Percentiles rank a stretch among this genome's conserved stretches.
Evolutionary conservation across 257 asterid genomes (phyloP).

Genomic region (Linderniella brevidens): DNA sequence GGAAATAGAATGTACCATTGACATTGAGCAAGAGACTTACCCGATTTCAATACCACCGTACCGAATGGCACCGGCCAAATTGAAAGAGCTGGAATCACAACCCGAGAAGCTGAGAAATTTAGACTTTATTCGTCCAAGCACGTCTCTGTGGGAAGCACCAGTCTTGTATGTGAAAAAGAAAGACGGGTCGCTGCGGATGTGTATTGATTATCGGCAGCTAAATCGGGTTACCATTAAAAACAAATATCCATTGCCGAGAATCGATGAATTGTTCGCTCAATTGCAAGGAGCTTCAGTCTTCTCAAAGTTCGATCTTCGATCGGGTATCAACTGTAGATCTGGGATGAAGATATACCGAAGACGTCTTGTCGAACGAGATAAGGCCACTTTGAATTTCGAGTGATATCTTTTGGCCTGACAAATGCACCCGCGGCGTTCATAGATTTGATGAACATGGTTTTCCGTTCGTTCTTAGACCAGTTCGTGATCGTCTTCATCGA

Average conservation of each 20-base stretch:
- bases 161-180: neutral
- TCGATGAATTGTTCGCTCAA: neutral
- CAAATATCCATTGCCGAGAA: neutral
- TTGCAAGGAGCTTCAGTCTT: neutral
- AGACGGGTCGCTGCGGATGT: neutral
- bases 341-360: neutral
- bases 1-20: neutral
- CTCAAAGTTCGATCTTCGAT: neutral
- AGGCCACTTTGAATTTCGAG: neutral
- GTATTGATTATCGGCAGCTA: neutral
- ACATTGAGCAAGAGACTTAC: neutral
- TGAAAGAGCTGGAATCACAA: neutral
- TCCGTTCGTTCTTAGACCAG: neutral
- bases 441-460: neutral
- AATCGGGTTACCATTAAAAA: neutral
- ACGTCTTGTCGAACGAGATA: neutral
- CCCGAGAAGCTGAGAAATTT: neutral
- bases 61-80: neutral
- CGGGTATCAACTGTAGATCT: neutral
- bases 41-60: neutral
- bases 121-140: neutral
- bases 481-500: neutral
- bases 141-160: neutral
- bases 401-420: neutral
- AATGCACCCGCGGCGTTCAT: neutral